Base-by-base conservation (phyloP, 371 early-diverging fungal species). In the Cokeromyces recurvatus region DNA sequence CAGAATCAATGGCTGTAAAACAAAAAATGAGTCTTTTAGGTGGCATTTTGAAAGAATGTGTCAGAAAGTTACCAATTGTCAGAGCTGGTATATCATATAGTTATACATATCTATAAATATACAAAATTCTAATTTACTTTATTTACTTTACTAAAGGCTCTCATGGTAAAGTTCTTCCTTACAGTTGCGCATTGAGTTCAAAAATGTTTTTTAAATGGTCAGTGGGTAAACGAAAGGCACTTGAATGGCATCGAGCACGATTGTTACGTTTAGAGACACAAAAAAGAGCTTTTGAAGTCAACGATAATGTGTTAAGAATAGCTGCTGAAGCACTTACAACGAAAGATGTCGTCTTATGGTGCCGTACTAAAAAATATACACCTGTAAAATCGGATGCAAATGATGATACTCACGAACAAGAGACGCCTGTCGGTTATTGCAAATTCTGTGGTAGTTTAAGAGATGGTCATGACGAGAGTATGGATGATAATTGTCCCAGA, bases 211-310 rank as follows among this genome's bases (percentile, higher is more conserved):
- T 60, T 16, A 40, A 48, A 31, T 73, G 64, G 63, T 56, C 65
- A 16, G 48, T 65, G 12, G 70, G 67, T 11, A 58, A 56, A 43
- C 49, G 68, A 32, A 73, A 73, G 45, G 74, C 65, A 6, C 15
- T 64, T n/a, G 74, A 73, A 55, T 73, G 74, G 74, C 70, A 73
- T 22, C 46, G 74, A 12, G 67, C 70, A 14, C 60, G 58, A 29
- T 5, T 67, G n/a, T 31, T 73, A 12, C 55, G 74, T 22, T 6
- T 67, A 1, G 44, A 57, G 32, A 53, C 66, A 29, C 74, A 73
- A 25, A 55, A 57, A 36, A 43, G 50, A 22, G 64, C 61, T 2
- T 43, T 43, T 38, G 68, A 64, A 32, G 60, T 47, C 0, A 57
- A 48, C 37, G 68, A 73, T 36, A 52, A 51, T n/a, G 57, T 69